A percentile compares a stretch with the other conserved stretches of the same genome.
These are phyloP conservation scores for Trypanosoma vivax DNA, from an alignment of 208 protist species.

Conservation along the genomic window DNA sequence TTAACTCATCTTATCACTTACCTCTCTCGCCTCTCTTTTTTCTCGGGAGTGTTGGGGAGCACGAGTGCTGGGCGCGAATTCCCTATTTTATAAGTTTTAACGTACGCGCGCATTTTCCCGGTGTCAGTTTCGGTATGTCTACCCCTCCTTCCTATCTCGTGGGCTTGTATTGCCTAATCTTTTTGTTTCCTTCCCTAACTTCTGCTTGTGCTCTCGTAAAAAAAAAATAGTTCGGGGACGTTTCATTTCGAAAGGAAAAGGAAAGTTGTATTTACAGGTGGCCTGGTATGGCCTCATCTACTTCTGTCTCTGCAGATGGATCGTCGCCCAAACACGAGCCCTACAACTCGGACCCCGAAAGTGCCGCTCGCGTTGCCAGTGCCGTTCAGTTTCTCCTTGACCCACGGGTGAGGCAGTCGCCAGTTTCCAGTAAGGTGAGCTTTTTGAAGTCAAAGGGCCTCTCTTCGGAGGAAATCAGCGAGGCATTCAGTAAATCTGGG, in stretches of 20 bases:
- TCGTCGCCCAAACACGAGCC: background rate
- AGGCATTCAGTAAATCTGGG: constrained; percentile 55
- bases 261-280: background rate
- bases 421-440: constrained; percentile 47
- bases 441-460: constrained; percentile 79
- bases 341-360: constrained; percentile 4
- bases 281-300: background rate
- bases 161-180: constrained; percentile 2
- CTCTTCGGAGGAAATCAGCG: constrained; percentile 46
- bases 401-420: constrained; percentile 37
- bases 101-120: background rate
- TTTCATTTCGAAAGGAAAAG: constrained; percentile 2
- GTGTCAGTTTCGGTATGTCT: background rate
- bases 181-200: too few relatives aligned
- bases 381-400: constrained; percentile 68
- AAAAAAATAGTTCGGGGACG: background rate
- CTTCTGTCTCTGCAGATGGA: background rate
- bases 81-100: background rate
- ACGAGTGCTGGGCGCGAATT: too few relatives aligned
- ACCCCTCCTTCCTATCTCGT: constrained; percentile 3
- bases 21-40: too few relatives aligned
- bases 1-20: too few relatives aligned
- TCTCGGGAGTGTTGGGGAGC: too few relatives aligned
- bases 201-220: too few relatives aligned
- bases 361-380: constrained; percentile 4